These are phyloP conservation scores for Didymella exigua DNA, from an alignment of 2,329 filamentous ascomycete species.

Conservation along the genomic window DNA sequence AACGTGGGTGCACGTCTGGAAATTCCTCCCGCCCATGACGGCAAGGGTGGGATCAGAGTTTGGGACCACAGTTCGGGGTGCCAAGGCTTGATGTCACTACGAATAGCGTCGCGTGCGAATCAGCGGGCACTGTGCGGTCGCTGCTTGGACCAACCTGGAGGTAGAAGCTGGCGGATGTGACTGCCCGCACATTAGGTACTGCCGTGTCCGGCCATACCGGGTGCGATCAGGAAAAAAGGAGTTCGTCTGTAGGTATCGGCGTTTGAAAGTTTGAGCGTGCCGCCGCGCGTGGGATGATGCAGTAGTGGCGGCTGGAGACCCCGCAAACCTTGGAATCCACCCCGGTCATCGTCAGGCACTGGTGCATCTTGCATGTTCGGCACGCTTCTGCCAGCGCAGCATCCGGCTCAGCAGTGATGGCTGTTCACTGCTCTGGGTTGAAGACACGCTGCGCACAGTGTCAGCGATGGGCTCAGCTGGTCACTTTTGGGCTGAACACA, in stretches of 20 bases:
- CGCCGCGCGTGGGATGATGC: conserved; percentile 41
- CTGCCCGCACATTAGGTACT: conserved; percentile 27
- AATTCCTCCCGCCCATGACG: conserved; percentile 43
- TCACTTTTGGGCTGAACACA: not conserved
- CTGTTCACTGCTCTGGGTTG: not conserved
- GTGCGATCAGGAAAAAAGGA: conserved; percentile 11
- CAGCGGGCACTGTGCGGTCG: conserved; percentile 25
- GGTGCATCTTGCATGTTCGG: conserved; percentile 29
- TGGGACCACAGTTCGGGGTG: conserved; percentile 29
- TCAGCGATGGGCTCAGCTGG: conserved; percentile 1
- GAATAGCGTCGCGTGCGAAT: conserved; percentile 25
- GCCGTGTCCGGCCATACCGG: conserved; percentile 7
- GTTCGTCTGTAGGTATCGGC: conserved; percentile 34
- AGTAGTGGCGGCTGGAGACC: conserved; percentile 34
- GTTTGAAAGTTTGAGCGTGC: conserved; percentile 38
- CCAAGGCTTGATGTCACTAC: conserved; percentile 44
- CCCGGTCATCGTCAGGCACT: conserved; percentile 40
- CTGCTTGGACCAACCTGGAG: conserved; percentile 22
- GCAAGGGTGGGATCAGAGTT: conserved; percentile 42
- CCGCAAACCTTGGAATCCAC: conserved; percentile 35
- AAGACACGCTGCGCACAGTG: conserved; percentile 3
- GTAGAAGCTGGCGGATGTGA: conserved; percentile 23
- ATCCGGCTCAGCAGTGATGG: conserved; percentile 24
- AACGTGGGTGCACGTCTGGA: conserved; percentile 25
- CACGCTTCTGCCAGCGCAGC: conserved; percentile 16